A percentile compares a stretch with the other conserved stretches of the same genome.
Conservation (phyloP, 768 basidiomycete species). For the Hydnum rufescens region DNA sequence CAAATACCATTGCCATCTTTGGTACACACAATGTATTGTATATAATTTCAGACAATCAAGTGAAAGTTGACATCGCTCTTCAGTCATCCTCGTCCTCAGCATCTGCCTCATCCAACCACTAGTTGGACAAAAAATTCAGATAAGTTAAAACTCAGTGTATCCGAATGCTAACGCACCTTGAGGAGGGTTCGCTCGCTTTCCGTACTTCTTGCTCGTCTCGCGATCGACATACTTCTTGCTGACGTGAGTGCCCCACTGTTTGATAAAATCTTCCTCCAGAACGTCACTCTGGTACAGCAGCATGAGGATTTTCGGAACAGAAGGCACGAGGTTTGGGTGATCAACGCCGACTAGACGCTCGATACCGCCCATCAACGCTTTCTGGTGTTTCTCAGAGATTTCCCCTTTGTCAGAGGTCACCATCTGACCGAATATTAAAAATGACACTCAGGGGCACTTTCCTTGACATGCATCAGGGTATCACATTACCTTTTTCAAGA, state of each 20-base stretch:
- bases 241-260: conserved; percentile 89
- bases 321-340: conserved; percentile 46
- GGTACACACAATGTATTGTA: not conserved
- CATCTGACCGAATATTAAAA: conserved; percentile 29
- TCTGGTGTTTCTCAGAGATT: conserved; percentile 98
- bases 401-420: too few relatives aligned
- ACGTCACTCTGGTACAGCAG: conserved; percentile 80
- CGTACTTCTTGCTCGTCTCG: conserved; percentile 90
- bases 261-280: conserved; percentile 76
- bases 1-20: not conserved
- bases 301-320: conserved; percentile 85
- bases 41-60: not conserved
- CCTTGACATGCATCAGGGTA: not conserved
- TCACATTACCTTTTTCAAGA: conserved; percentile 52
- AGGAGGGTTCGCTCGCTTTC: conserved; percentile 92
- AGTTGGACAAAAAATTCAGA: conserved; percentile 1
- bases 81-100: conserved; percentile 38
- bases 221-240: conserved; percentile 94
- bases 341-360: conserved; percentile 67
- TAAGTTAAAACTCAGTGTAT: not conserved
- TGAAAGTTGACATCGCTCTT: not conserved
- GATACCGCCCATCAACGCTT: conserved; percentile 79
- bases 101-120: conserved; percentile 85
- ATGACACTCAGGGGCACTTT: conserved; percentile 6
- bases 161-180: conserved; percentile 33